Evolutionary conservation across 495 filamentous ascomycete species (phyloP).

Genomic region (Penicillium paradoxum): DNA sequence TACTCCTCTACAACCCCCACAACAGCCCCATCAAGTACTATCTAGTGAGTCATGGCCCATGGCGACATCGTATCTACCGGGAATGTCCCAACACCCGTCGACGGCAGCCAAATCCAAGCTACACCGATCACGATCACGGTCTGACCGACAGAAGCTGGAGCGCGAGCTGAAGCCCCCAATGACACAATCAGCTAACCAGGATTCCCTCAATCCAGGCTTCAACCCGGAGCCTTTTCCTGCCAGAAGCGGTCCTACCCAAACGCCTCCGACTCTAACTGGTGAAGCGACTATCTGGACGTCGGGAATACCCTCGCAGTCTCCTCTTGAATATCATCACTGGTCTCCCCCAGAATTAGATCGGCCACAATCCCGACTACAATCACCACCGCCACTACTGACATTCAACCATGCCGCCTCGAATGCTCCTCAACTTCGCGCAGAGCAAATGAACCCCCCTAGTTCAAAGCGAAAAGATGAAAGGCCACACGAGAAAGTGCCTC

Average conservation of each 20-base stretch:
- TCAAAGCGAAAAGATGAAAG: slow-evolving; percentile 41
- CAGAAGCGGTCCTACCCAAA: neutral
- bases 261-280: neutral
- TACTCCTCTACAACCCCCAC: neutral
- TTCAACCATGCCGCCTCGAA: slow-evolving; percentile 17
- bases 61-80: neutral
- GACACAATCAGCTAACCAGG: neutral
- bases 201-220: neutral
- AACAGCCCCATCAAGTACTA: neutral
- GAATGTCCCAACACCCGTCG: neutral
- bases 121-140: neutral
- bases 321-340: slow-evolving; percentile 61
- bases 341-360: slow-evolving; percentile 58
- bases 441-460: slow-evolving; percentile 32
- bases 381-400: slow-evolving; percentile 20
- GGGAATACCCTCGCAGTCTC: neutral
- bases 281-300: too few species aligned
- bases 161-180: neutral
- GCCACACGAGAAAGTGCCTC: slow-evolving; percentile 33
- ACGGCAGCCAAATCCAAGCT: neutral
- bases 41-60: neutral
- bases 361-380: slow-evolving; percentile 21
- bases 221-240: neutral
- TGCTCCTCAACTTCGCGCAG: slow-evolving; percentile 28
- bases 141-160: neutral